Conservation (phyloP, 2,329 filamentous ascomycete genomes). For the Aspergillus eucalypticola region DNA sequence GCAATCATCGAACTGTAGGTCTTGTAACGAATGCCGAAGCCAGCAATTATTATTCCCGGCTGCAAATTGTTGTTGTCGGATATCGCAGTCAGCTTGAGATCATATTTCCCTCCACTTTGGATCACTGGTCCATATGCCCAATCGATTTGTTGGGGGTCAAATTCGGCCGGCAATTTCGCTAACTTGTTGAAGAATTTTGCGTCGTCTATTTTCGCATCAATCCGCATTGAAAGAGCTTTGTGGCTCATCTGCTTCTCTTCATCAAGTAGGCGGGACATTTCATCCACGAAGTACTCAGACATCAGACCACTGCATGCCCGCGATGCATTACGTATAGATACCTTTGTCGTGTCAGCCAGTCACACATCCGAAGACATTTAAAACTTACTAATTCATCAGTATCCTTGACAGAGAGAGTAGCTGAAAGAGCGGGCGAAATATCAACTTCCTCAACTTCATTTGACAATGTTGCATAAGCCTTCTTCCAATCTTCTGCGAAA, state of each 20-base stretch:
- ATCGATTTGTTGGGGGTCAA: slow-evolving; percentile 85
- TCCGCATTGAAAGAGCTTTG: slow-evolving; percentile 78
- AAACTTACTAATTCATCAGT: slow-evolving; percentile 75
- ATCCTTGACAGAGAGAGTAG: slow-evolving; percentile 89
- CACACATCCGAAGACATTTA: background rate
- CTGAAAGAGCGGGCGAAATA: slow-evolving; percentile 77
- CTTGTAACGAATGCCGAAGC: slow-evolving; percentile 90
- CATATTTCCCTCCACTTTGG: slow-evolving; percentile 94
- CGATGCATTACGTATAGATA: slow-evolving; percentile 90
- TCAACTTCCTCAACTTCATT: slow-evolving; percentile 90
- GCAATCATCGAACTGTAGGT: slow-evolving; percentile 92
- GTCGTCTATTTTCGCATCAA: slow-evolving; percentile 89
- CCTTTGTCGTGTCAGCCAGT: slow-evolving; percentile 45
- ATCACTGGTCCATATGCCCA: slow-evolving; percentile 90
- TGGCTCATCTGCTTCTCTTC: slow-evolving; percentile 97
- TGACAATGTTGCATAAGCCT: slow-evolving; percentile 71
- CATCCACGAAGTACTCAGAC: slow-evolving; percentile 95
- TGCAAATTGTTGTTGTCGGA: slow-evolving; percentile 82
- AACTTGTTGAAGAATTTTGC: slow-evolving; percentile 86
- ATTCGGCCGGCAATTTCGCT: slow-evolving; percentile 79
- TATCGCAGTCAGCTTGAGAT: slow-evolving; percentile 76
- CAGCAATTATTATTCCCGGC: slow-evolving; percentile 89
- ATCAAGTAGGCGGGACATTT: slow-evolving; percentile 95
- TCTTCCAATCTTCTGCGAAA: slow-evolving; percentile 96
- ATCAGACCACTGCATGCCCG: slow-evolving; percentile 92